These are phyloP conservation scores for Fusarium chuoi DNA, from an alignment of 2,329 filamentous ascomycete genomes.

Conservation along the genomic window DNA sequence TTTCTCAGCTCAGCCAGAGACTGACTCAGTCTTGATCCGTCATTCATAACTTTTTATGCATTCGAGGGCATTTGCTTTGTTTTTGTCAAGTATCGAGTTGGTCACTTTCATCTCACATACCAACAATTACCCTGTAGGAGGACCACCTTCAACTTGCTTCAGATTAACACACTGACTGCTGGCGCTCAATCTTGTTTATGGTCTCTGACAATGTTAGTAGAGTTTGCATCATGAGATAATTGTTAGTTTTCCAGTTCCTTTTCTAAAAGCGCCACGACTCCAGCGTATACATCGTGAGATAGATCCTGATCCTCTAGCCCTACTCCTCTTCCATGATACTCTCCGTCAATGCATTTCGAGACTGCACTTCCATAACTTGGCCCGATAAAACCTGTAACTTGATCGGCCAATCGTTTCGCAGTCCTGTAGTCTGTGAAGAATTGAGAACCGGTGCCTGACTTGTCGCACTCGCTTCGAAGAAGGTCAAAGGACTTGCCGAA, in stretches of 20 bases:
- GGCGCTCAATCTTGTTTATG: neutral
- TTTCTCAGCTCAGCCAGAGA: constrained; percentile 20
- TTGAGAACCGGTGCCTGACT: neutral
- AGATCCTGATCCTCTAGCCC: neutral
- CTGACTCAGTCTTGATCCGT: constrained; percentile 8
- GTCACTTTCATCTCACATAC: neutral
- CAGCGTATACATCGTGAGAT: neutral
- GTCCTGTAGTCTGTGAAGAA: neutral
- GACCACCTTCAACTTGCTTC: neutral
- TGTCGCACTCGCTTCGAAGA: neutral
- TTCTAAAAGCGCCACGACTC: neutral
- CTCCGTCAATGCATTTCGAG: neutral
- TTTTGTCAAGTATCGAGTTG: constrained; percentile 3
- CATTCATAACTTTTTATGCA: constrained; percentile 5
- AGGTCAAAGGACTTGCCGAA: neutral
- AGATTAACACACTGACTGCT: fast-evolving
- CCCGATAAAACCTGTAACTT: neutral
- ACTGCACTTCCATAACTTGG: neutral
- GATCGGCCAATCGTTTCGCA: neutral
- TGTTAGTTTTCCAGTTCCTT: neutral
- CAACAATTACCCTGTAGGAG: constrained; percentile 3
- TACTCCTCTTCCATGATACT: neutral
- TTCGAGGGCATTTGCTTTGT: neutral
- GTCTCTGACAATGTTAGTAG: too few relatives aligned
- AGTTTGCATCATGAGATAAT: neutral